Conservation (phyloP, 2,329 filamentous ascomycete species). For the Pseudopithomyces chartarum region DNA sequence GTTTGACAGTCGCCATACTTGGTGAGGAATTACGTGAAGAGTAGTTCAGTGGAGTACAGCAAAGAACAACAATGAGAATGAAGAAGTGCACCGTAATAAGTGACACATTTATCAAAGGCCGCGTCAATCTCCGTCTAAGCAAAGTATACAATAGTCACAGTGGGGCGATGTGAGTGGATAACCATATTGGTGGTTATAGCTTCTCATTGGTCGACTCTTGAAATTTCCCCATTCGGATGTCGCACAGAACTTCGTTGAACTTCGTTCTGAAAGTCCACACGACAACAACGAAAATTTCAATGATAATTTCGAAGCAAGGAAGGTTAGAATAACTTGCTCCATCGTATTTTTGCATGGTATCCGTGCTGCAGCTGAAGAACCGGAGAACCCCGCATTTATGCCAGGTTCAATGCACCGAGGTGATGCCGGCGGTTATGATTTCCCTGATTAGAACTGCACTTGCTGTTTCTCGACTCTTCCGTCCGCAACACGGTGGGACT, state of each 20-base stretch:
- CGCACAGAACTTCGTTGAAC: no score
- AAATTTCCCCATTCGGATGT: constrained; percentile 15
- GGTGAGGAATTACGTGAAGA: neutral
- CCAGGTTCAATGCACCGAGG: neutral
- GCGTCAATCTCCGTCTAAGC: neutral
- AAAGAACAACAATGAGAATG: neutral
- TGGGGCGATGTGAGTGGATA: constrained; percentile 3
- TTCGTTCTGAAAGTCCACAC: neutral
- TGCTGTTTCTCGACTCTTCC: neutral
- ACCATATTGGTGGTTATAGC: neutral
- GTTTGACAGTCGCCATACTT: constrained; percentile 58
- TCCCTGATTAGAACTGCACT: constrained; percentile 19
- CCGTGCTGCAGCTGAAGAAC: constrained; percentile 8
- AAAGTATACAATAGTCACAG: constrained; percentile 6
- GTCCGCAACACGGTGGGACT: neutral
- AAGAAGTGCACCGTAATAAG: neutral
- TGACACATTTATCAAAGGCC: no score
- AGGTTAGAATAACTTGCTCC: no score
- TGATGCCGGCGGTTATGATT: constrained; percentile 21
- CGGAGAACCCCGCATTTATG: constrained; percentile 10
- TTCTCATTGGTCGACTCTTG: constrained; percentile 16
- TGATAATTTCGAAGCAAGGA: no score
- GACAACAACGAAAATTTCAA: neutral
- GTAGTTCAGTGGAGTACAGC: neutral
- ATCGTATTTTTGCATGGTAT: neutral